Evolutionary conservation across 148 eudicot genomes (phyloP).

Genomic region (Camellia japonica): DNA sequence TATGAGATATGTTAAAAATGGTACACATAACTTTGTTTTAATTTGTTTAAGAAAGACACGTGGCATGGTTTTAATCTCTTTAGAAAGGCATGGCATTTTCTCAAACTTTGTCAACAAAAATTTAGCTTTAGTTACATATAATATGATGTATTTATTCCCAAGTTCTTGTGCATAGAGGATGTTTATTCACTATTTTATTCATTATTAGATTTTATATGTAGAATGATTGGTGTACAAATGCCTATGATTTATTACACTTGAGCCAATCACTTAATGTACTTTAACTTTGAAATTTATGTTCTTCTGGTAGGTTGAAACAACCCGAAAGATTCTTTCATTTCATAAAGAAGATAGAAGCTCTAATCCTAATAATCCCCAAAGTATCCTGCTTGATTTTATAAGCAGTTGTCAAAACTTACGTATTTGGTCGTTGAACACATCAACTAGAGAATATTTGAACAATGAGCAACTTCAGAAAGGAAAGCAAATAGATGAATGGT

Average conservation of each 20-base stretch:
- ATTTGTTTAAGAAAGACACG: too few species aligned
- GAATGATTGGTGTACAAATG: background rate
- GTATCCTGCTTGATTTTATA: slow-evolving; percentile 83
- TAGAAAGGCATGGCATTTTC: too few species aligned
- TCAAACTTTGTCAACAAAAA: too few species aligned
- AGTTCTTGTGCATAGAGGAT: background rate
- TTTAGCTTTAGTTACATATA: too few species aligned
- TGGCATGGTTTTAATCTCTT: too few species aligned
- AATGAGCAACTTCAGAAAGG: slow-evolving; percentile 96
- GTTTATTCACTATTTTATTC: background rate
- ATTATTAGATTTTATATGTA: background rate
- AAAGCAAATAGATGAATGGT: slow-evolving; percentile 99
- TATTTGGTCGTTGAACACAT: slow-evolving; percentile 78
- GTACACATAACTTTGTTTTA: too few species aligned
- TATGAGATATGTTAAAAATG: too few species aligned
- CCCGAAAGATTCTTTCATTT: slow-evolving; percentile 78
- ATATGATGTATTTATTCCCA: background rate
- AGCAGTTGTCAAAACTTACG: slow-evolving; percentile 94
- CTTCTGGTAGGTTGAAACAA: slow-evolving; percentile 68
- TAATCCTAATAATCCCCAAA: slow-evolving; percentile 79
- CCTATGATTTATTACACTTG: background rate
- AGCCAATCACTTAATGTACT: slow-evolving; percentile 12
- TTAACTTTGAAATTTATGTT: slow-evolving; percentile 7
- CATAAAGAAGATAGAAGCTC: slow-evolving; percentile 81
- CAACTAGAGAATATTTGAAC: slow-evolving; percentile 74